Evolutionary conservation across 129 eudicot genomes (phyloP), one percentile per base, ranked within the genome.

Genomic region (Erigeron canadensis): DNA sequence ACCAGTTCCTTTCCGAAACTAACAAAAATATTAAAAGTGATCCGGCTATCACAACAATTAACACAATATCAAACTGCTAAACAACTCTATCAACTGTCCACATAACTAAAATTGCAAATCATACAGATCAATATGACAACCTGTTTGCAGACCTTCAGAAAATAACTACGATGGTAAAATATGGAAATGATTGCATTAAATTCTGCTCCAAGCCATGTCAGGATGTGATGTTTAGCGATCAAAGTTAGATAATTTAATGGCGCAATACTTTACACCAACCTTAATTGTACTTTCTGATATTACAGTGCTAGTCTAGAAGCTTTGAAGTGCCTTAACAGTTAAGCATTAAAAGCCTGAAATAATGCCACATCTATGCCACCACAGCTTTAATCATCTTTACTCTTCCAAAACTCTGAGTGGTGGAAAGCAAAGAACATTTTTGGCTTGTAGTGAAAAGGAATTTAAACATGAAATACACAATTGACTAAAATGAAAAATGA

Each of bases 221-320:
- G 63, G 10, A 63, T 48, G 22, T 5, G 54, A 63, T 39, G 12
- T 10, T 21, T 50, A 37, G 60, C 66, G 37, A 38, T 63, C 21
- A 50, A 38, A 38, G 71, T 40, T 22, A 45, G 54, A 54, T 54
- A 51, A 65, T 64, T 40, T 64, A 74, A 53, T 53, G 55, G 23
- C n/a, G 62, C 64, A 64, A 70, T 62, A 7, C 79, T 64, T 21
- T n/a, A 12, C 16, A 41, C 12, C 55, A 39, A 22, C 41, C 72
- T 40, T 63, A 38, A 51, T 38, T 63, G 55, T 28, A 63, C 38
- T 39, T 39, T 47, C 50, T 39, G 55, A n/a, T 73, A 63, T 51
- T 51, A 1, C 44, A 39, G 43, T 63, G 41, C 63, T 74, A 53
- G 28, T 74, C 63, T 48, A 63, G 43, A 74, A 50, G 23, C 78